Percentiles rank a stretch among this genome's conserved stretches.
These are phyloP conservation scores for Cadophora gregata DNA, from an alignment of 2,329 filamentous ascomycete genomes.

Conservation along the genomic window DNA sequence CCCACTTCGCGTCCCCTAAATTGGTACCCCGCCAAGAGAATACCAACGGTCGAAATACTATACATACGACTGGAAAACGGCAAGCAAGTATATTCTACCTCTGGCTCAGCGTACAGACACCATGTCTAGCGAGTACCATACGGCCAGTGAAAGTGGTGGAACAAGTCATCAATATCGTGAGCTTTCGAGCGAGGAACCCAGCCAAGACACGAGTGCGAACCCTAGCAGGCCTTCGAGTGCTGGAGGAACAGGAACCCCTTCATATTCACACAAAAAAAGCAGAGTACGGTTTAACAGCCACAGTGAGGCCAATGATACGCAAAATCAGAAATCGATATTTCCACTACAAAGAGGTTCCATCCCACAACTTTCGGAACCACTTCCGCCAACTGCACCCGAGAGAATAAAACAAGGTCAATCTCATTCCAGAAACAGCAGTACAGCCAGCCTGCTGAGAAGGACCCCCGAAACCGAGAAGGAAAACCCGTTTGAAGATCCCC, in stretches of 20 bases:
- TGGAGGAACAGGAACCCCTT: constrained; percentile 26
- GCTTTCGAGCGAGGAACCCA: constrained; percentile 32
- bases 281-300: constrained; percentile 44
- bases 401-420: constrained; percentile 32
- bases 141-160: constrained; percentile 31
- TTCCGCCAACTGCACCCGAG: constrained; percentile 30
- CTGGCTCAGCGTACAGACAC: constrained; percentile 3
- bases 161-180: constrained; percentile 29
- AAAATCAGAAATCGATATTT: constrained; percentile 38
- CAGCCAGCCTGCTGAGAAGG: constrained; percentile 28
- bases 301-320: constrained; percentile 42
- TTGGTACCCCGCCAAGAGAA: constrained; percentile 11
- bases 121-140: constrained; percentile 37
- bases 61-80: constrained; percentile 2
- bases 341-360: constrained; percentile 36
- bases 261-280: constrained; percentile 29
- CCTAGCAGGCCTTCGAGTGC: constrained; percentile 39
- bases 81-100: background rate
- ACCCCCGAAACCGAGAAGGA: constrained; percentile 38
- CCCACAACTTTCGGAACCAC: constrained; percentile 19
- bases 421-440: constrained; percentile 41
- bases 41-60: background rate
- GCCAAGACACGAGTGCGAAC: constrained; percentile 32
- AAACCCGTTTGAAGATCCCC: constrained; percentile 40
- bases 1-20: constrained; percentile 2